Evolutionary conservation across 2,329 filamentous ascomycete species (phyloP).

Genomic region (Zymoseptoria crescenta): DNA sequence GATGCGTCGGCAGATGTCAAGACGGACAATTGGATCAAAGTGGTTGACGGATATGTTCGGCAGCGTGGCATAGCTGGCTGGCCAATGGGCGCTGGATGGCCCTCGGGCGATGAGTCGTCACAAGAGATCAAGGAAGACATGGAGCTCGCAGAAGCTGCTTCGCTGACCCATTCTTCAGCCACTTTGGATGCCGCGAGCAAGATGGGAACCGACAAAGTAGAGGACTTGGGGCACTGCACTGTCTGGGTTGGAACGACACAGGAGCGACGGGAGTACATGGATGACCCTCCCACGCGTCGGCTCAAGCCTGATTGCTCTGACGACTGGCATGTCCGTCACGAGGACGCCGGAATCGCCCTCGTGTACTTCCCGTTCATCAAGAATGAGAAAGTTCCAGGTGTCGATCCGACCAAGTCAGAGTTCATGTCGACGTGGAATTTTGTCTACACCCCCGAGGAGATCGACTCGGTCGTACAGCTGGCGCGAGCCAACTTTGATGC

Average conservation of each 20-base stretch:
- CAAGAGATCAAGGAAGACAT: slow-evolving; percentile 50
- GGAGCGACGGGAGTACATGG: slow-evolving; percentile 40
- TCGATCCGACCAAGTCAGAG: slow-evolving; percentile 76
- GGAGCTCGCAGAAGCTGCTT: slow-evolving; percentile 50
- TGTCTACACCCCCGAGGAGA: slow-evolving; percentile 82
- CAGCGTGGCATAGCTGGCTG: slow-evolving; percentile 89
- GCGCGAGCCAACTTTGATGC: slow-evolving; percentile 82
- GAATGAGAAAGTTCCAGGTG: slow-evolving; percentile 68
- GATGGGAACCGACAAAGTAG: slow-evolving; percentile 1
- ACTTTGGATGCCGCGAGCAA: slow-evolving; percentile 19
- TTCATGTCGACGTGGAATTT: slow-evolving; percentile 98
- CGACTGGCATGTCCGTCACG: slow-evolving; percentile 60
- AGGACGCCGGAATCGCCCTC: slow-evolving; percentile 77
- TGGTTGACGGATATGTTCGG: slow-evolving; percentile 84
- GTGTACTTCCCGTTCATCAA: slow-evolving; percentile 84
- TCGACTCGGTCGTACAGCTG: slow-evolving; percentile 74
- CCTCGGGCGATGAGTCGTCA: slow-evolving; percentile 49
- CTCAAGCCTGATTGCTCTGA: slow-evolving; percentile 35
- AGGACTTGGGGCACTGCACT: slow-evolving; percentile 77
- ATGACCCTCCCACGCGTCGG: slow-evolving; percentile 14
- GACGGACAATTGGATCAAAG: slow-evolving; percentile 91
- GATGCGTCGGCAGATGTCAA: slow-evolving; percentile 90
- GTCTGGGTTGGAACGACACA: slow-evolving; percentile 86
- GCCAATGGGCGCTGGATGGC: slow-evolving; percentile 94
- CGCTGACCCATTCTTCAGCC: slow-evolving; percentile 8